Percentiles rank a stretch among this genome's conserved stretches.
These are phyloP conservation scores for Borovskyia barvae DNA, from an alignment of 208 protist genomes.

Conservation along the genomic window DNA sequence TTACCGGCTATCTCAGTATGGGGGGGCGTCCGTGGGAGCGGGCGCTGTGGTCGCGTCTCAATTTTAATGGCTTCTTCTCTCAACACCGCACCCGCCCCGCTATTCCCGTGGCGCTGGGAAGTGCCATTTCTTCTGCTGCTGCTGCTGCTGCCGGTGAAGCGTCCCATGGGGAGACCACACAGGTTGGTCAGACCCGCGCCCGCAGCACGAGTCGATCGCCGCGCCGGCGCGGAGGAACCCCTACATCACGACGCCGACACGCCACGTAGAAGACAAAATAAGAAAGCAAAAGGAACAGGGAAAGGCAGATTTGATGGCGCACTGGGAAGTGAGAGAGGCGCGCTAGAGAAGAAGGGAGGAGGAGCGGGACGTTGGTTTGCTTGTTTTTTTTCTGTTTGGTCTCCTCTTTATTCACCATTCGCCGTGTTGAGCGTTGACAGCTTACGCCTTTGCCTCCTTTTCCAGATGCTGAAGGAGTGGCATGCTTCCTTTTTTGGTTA, in stretches of 20 bases:
- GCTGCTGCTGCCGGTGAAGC: not conserved
- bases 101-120: not conserved
- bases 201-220: constrained; percentile 1
- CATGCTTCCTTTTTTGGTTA: too few species aligned
- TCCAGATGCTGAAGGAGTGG: too few species aligned
- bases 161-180: not conserved
- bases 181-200: not conserved
- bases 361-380: not conserved
- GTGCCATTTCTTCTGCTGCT: not conserved
- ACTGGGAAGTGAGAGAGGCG: not conserved
- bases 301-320: not conserved
- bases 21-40: constrained; percentile 52
- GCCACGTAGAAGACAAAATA: not conserved
- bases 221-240: not conserved
- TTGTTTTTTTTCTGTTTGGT: not conserved
- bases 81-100: constrained; percentile 4
- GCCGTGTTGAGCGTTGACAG: too few species aligned
- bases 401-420: not conserved
- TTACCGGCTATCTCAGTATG: constrained; percentile 55
- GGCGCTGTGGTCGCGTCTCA: constrained; percentile 73
- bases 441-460: too few species aligned
- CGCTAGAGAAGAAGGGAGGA: not conserved
- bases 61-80: constrained; percentile 81
- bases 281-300: not conserved
- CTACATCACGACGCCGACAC: constrained; percentile 1